These are phyloP conservation scores for Clathrus columnatus DNA, from an alignment of 768 basidiomycete species.

Conservation along the genomic window DNA sequence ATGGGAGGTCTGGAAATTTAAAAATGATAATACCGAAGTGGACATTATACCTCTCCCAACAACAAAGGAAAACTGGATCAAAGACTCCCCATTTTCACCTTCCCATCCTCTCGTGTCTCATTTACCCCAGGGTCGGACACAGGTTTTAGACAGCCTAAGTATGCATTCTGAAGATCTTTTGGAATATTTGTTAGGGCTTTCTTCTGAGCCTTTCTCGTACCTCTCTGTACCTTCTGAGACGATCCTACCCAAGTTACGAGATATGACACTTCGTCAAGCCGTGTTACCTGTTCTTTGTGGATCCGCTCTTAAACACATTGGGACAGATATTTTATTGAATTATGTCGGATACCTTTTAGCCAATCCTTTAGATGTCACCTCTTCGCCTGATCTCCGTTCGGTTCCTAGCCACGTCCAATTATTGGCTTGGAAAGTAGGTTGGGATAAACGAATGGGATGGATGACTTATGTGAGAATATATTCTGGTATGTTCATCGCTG, in stretches of 20 bases:
- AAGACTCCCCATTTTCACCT: slow-evolving; percentile 37
- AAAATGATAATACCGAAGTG: slow-evolving; percentile 41
- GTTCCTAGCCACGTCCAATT: slow-evolving; percentile 37
- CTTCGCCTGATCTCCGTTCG: no score
- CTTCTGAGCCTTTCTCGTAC: slow-evolving; percentile 52
- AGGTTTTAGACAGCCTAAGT: slow-evolving; percentile 68
- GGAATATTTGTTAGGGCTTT: slow-evolving; percentile 52
- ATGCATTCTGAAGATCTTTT: slow-evolving; percentile 79
- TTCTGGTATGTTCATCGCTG: slow-evolving; percentile 49
- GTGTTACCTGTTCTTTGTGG: slow-evolving; percentile 79
- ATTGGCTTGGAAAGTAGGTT: slow-evolving; percentile 83
- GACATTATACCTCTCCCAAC: slow-evolving; percentile 42
- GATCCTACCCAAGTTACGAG: slow-evolving; percentile 58
- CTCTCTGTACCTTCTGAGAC: slow-evolving; percentile 43
- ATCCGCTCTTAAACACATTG: slow-evolving; percentile 71
- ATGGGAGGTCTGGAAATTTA: slow-evolving; percentile 75
- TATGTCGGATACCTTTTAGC: slow-evolving; percentile 75
- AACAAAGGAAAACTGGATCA: slow-evolving; percentile 34
- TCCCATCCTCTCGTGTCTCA: slow-evolving; percentile 64
- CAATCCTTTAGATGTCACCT: slow-evolving; percentile 62
- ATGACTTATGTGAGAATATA: slow-evolving; percentile 90
- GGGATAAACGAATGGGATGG: slow-evolving; percentile 81
- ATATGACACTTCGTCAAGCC: slow-evolving; percentile 53
- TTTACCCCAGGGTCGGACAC: slow-evolving; percentile 55
- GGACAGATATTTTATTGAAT: slow-evolving; percentile 73